Conservation (phyloP, 768 basidiomycete genomes). For the Xerocomellus amylosporus region DNA sequence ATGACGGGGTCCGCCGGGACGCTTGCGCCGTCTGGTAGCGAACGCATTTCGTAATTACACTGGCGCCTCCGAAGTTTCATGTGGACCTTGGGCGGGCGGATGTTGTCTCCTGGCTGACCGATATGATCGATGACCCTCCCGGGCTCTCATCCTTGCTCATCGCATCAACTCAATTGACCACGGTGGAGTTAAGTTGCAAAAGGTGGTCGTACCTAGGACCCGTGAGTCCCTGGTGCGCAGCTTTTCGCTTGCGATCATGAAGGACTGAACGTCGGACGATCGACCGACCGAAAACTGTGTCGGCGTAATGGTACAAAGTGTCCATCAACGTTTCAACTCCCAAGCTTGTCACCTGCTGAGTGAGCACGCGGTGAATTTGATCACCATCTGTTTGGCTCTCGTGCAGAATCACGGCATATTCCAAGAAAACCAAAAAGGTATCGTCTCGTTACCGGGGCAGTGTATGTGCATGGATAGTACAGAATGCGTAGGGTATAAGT, state of each 20-base stretch:
- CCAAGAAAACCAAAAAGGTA: slow-evolving; percentile 9
- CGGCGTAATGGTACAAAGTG: neutral
- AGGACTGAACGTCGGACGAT: neutral
- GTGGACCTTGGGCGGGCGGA: neutral
- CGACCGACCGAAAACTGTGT: neutral
- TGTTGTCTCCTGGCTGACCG: neutral
- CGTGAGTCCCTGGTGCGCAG: neutral
- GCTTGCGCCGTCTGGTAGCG: neutral
- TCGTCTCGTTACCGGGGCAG: neutral
- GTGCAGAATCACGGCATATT: neutral
- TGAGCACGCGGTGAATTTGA: too few species aligned
- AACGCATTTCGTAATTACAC: neutral
- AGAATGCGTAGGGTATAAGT: slow-evolving; percentile 22
- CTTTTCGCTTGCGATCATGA: neutral
- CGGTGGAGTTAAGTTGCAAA: slow-evolving; percentile 1
- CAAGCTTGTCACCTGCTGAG: neutral
- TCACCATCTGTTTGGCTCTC: neutral
- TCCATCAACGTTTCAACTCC: neutral
- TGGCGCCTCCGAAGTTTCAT: neutral
- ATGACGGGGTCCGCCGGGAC: neutral
- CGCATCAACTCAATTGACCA: neutral
- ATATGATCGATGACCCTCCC: neutral
- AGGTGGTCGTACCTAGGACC: neutral
- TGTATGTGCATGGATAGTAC: slow-evolving; percentile 19
- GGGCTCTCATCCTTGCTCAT: neutral